phyloP scores from a whole-genome alignment of 2,329 filamentous ascomycete genomes.

The Corynespora cassiicola region DNA sequence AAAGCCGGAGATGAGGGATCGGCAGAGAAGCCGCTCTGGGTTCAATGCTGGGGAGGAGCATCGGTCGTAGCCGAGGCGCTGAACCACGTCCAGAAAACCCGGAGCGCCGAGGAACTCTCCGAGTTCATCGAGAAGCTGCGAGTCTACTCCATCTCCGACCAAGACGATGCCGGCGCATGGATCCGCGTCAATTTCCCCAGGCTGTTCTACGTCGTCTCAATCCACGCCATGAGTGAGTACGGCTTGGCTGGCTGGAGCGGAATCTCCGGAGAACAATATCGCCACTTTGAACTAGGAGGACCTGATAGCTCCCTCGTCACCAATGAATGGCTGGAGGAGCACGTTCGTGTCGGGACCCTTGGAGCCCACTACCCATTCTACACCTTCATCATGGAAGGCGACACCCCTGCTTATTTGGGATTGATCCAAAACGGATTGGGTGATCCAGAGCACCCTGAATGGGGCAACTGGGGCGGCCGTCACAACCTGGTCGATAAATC shows the following conservation, averaged over 20 bases:
- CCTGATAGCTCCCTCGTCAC: constrained; percentile 51
- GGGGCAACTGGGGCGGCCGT: constrained; percentile 53
- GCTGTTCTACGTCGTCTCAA: constrained; percentile 57
- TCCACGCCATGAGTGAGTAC: constrained; percentile 60
- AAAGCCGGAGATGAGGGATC: constrained; percentile 28
- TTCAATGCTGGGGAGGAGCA: constrained; percentile 59
- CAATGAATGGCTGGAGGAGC: constrained; percentile 54
- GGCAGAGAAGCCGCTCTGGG: constrained; percentile 53
- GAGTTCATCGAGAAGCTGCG: constrained; percentile 52
- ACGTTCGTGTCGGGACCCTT: constrained; percentile 55
- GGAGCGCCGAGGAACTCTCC: constrained; percentile 37
- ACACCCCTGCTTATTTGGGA: constrained; percentile 51
- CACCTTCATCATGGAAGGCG: constrained; percentile 56
- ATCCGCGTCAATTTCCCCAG: constrained; percentile 55
- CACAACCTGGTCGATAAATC: constrained; percentile 34
- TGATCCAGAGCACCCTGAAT: constrained; percentile 46
- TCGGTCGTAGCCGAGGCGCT: constrained; percentile 60
- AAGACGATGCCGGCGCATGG: constrained; percentile 60
- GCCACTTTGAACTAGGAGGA: constrained; percentile 48
- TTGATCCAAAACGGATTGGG: constrained; percentile 52
- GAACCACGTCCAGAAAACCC: constrained; percentile 39
- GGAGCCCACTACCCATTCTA: constrained; percentile 54
- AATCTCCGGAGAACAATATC: constrained; percentile 52
- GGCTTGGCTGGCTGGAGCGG: constrained; percentile 57
- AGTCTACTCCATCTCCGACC: constrained; percentile 62